A percentile compares a stretch with the other conserved stretches of the same genome.
phyloP scores from a whole-genome alignment of 768 basidiomycete genomes.

The Arthromyces matolae region DNA sequence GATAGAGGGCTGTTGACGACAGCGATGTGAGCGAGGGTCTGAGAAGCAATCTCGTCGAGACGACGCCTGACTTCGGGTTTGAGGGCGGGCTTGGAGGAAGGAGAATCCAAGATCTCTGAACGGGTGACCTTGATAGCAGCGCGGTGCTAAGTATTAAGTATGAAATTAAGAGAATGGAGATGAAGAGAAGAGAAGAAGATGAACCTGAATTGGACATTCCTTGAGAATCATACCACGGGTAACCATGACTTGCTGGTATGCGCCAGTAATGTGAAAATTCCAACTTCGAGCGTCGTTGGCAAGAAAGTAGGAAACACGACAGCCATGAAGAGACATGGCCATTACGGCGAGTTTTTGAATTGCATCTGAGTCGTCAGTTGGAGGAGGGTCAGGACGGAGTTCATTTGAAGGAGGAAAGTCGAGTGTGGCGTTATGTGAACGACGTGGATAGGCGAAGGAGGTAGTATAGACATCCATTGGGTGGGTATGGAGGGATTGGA shows the following conservation, averaged over 20 bases:
- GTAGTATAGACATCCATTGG: conserved; percentile 94
- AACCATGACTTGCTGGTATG: conserved; percentile 89
- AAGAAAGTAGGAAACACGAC: conserved; percentile 76
- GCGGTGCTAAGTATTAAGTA: conserved; percentile 54
- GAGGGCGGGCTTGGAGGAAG: conserved; percentile 71
- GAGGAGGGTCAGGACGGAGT: conserved; percentile 37
- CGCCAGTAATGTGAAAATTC: conserved; percentile 90
- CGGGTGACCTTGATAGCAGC: conserved; percentile 86
- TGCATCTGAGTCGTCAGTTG: conserved; percentile 60
- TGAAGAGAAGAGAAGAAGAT: conserved; percentile 21
- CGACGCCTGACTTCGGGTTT: conserved; percentile 79
- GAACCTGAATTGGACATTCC: conserved; percentile 82
- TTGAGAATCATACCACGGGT: conserved; percentile 86
- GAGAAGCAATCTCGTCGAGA: conserved; percentile 91
- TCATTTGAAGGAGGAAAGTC: conserved; percentile 50
- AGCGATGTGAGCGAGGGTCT: conserved; percentile 90
- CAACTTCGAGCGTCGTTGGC: conserved; percentile 71
- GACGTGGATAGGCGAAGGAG: conserved; percentile 88
- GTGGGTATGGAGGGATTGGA: conserved; percentile 41
- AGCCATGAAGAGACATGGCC: conserved; percentile 77
- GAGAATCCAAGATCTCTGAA: conserved; percentile 88
- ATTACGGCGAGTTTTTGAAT: conserved; percentile 76
- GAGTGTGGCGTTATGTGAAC: conserved; percentile 66
- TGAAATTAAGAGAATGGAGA: conserved; percentile 10
- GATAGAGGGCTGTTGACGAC: conserved; percentile 85